Percentiles rank a stretch among this genome's conserved stretches.
These are phyloP conservation scores for Quercus robur DNA, from an alignment of 306 rosid genomes.

Conservation along the genomic window DNA sequence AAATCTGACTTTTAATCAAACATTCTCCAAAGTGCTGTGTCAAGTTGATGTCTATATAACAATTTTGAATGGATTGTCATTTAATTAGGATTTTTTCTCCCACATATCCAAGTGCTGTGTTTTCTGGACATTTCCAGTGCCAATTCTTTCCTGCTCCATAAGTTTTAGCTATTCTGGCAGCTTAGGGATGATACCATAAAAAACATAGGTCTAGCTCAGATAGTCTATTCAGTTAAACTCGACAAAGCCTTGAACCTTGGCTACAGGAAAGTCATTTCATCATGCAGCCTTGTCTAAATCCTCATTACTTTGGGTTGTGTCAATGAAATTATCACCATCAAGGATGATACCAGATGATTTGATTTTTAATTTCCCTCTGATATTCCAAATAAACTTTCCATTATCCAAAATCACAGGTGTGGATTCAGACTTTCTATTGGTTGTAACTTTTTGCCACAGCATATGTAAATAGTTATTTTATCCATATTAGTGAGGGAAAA, in stretches of 20 bases:
- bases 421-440: neutral
- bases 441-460: neutral
- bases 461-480: neutral
- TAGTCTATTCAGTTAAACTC: neutral
- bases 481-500: neutral
- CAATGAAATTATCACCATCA: neutral
- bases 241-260: neutral
- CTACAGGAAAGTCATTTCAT: neutral
- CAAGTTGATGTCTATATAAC: neutral
- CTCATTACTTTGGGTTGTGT: neutral
- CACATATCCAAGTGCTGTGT: neutral
- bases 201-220: neutral
- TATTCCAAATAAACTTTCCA: neutral
- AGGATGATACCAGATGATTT: neutral
- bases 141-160: too few relatives aligned
- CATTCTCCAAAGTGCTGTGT: neutral
- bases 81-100: neutral
- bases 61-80: neutral
- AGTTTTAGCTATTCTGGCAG: neutral
- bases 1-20: slow-evolving; percentile 3
- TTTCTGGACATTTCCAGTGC: too few relatives aligned
- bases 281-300: neutral
- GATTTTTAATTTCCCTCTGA: neutral
- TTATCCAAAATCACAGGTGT: neutral
- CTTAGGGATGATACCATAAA: neutral